Evolutionary conservation across 2,329 filamentous ascomycete genomes (phyloP).

Genomic region (Sporothrix brunneoviolacea): DNA sequence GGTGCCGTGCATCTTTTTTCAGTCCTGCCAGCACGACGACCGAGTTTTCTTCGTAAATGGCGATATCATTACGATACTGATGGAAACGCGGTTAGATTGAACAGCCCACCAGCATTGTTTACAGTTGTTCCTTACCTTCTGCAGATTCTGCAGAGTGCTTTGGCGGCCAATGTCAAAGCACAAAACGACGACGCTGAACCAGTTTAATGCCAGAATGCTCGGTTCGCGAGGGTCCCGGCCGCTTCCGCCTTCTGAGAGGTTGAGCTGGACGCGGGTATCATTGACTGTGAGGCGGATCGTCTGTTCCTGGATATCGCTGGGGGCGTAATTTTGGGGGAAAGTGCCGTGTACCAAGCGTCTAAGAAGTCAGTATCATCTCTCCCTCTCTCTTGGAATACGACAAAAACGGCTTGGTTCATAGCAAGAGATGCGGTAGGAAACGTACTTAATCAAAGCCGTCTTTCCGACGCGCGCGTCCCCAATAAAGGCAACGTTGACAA

Average conservation of each 20-base stretch:
- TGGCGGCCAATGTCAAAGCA: conserved; percentile 18
- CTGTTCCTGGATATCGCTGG: conserved; percentile 14
- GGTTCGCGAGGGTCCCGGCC: conserved; percentile 9
- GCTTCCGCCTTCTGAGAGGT: conserved; percentile 17
- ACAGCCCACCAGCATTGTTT: too few relatives aligned
- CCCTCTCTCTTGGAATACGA: too few relatives aligned
- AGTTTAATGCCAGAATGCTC: conserved; percentile 16
- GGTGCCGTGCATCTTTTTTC: conserved; percentile 19
- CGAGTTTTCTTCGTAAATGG: conserved; percentile 19
- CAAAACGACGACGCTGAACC: conserved; percentile 20
- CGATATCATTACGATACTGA: conserved; percentile 19
- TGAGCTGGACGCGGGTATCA: conserved; percentile 14
- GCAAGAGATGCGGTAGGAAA: too few relatives aligned
- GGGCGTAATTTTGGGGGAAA: conserved; percentile 13
- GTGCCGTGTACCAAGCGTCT: conserved; percentile 16
- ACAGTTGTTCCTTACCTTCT: conserved; percentile 7
- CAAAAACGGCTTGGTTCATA: too few relatives aligned
- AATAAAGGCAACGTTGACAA: conserved; percentile 19
- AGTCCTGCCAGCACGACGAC: conserved; percentile 19
- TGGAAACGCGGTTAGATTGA: not conserved
- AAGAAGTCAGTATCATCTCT: not conserved
- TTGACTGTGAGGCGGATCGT: conserved; percentile 13
- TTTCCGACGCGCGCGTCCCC: conserved; percentile 19
- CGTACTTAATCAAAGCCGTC: conserved; percentile 18
- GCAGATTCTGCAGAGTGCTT: conserved; percentile 10